A percentile compares a stretch with the other conserved stretches of the same genome.
Conservation (phyloP, 202 grass and related monocot species). For the Schoenoplectus triqueter region DNA sequence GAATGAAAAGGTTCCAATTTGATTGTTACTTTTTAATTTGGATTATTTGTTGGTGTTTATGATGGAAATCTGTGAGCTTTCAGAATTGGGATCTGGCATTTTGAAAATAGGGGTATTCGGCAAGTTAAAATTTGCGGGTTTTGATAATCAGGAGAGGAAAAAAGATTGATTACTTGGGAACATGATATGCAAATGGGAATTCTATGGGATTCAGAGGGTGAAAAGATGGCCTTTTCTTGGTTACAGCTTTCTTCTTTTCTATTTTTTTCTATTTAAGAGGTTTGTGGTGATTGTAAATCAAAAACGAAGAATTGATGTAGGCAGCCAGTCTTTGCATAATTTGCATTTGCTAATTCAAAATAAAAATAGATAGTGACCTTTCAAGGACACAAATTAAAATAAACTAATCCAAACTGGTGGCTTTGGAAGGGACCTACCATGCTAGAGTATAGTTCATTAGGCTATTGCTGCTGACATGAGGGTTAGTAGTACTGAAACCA, state of each 20-base stretch:
- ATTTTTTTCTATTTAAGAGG: no score
- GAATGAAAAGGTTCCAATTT: constrained; percentile 81
- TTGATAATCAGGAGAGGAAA: not conserved
- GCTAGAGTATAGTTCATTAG: no score
- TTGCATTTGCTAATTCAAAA: no score
- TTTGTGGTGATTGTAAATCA: not conserved
- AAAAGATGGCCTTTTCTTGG: not conserved
- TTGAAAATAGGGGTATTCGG: not conserved
- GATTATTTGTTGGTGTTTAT: not conserved
- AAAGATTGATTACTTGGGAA: not conserved
- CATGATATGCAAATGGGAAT: constrained; percentile 33
- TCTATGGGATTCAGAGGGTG: not conserved
- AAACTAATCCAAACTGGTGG: no score
- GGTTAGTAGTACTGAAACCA: no score
- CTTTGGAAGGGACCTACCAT: no score
- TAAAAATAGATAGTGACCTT: no score
- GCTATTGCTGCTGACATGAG: no score
- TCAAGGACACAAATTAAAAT: no score
- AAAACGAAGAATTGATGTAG: no score
- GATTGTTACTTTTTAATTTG: no score
- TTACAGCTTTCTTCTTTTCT: not conserved
- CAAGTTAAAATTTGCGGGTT: not conserved
- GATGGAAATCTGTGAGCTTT: not conserved
- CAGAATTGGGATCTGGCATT: not conserved
- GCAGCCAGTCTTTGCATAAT: no score